Evolutionary conservation across 495 filamentous ascomycete genomes (phyloP), one percentile per base, ranked within the genome.

Genomic region (Parmelia sp.): DNA sequence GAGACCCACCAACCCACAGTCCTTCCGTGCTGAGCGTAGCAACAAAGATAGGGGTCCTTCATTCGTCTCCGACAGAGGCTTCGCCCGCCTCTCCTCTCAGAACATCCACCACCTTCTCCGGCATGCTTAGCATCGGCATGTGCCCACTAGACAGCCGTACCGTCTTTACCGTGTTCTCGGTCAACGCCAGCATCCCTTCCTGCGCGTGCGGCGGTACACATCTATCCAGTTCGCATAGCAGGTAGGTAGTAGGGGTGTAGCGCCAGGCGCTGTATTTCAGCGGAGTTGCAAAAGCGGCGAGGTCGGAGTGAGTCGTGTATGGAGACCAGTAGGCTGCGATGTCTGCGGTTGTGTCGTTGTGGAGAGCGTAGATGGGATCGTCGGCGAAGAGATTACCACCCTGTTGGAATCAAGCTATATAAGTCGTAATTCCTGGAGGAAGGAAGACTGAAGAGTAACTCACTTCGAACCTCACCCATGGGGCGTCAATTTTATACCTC

Each of bases 281-380:
- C 3, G 47, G 47, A 12, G 47, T 51, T 29, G 47, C 47, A 8
- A 51, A 51, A 51, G 47, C 47, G 0, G 5, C 11, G 25, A 51
- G 23, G 25, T 51, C 47, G 25, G 47, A 51, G 12, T 51, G 47
- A 29, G 47, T 51, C 1, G 47, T 51, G 17, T 51, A 29, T 27
- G 47, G 23, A 29, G 47, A 51, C 47, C 47, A 51, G 47, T 51
- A 51, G 47, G 47, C 11, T 12, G 47, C 47, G 25, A 51, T n/a
- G 47, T 51, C 47, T 27, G 10, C 47, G 12, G 47, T 15, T 3
- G 47, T 51, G 12, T 51, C 47, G 47, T 29, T 51, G 47, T 27
- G 25, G 47, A 51, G 25, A 51, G 47, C 23, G 29, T 9, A 4
- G 29, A 17, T 12, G 29, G 47, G 47, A 51, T 51, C 47, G 11